phyloP scores from a whole-genome alignment of 495 filamentous ascomycete genomes.

The Lasiosphaeria hispida region DNA sequence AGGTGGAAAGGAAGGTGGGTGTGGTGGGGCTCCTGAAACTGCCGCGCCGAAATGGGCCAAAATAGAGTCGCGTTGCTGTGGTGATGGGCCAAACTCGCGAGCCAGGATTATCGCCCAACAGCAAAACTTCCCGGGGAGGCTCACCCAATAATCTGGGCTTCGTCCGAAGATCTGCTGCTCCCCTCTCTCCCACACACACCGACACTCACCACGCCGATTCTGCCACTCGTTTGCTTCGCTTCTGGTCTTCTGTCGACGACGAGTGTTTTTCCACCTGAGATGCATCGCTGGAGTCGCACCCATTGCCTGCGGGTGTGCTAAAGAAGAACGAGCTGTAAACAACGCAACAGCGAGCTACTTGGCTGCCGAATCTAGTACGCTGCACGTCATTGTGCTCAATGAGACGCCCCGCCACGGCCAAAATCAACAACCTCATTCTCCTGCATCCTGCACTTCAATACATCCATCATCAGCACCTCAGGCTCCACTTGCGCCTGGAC shows the following conservation, averaged over 20 bases:
- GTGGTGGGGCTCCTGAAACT: conserved; percentile 13
- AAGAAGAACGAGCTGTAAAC: neutral
- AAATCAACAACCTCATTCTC: conserved; percentile 1
- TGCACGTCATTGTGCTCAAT: conserved; percentile 35
- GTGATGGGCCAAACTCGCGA: conserved; percentile 6
- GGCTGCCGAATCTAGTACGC: conserved; percentile 23
- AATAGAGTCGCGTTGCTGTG: conserved; percentile 11
- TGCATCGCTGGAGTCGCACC: conserved; percentile 14
- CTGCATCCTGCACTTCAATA: conserved; percentile 15
- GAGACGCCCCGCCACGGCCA: conserved; percentile 27
- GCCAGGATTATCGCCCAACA: conserved; percentile 11
- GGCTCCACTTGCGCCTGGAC: neutral
- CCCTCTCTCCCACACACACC: conserved; percentile 1
- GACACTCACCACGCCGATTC: neutral
- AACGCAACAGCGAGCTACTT: conserved; percentile 17
- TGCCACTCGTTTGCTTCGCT: conserved; percentile 4
- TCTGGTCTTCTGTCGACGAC: neutral
- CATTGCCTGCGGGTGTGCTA: conserved; percentile 12
- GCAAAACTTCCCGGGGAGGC: conserved; percentile 11
- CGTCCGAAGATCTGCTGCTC: conserved; percentile 9
- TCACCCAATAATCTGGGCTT: conserved; percentile 11
- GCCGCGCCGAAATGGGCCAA: neutral
- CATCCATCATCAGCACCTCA: conserved; percentile 9
- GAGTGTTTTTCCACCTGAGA: conserved; percentile 16
- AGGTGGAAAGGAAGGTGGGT: neutral